Evolutionary conservation across 352 stramenopile genomes (phyloP).

Genomic region (Globisporangium emineosum): DNA sequence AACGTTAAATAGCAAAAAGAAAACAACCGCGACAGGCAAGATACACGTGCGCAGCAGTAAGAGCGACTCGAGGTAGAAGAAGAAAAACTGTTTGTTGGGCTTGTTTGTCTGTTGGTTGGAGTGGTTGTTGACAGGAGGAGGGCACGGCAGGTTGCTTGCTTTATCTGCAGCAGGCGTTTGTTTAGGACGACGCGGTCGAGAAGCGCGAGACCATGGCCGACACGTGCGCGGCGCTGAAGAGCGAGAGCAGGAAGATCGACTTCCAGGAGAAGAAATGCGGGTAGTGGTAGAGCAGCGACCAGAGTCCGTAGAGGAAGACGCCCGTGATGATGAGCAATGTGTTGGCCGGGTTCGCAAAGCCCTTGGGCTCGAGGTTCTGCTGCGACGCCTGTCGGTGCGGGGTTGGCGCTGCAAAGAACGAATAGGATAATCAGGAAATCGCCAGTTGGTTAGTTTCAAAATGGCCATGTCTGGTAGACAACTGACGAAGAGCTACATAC

Average conservation of each 20-base stretch:
- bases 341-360: slow-evolving; percentile 48
- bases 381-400: slow-evolving; percentile 41
- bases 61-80: neutral
- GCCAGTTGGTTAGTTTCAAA: neutral
- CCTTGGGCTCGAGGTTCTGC: slow-evolving; percentile 49
- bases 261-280: slow-evolving; percentile 79
- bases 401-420: slow-evolving; percentile 27
- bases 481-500: slow-evolving; percentile 31
- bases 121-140: neutral
- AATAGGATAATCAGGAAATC: neutral
- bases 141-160: neutral
- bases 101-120: neutral
- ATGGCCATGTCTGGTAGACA: slow-evolving; percentile 13
- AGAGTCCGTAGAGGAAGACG: slow-evolving; percentile 65
- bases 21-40: neutral
- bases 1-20: slow-evolving; percentile 16
- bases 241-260: slow-evolving; percentile 54
- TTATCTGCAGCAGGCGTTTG: neutral
- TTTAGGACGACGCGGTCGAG: slow-evolving; percentile 18
- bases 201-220: slow-evolving; percentile 54
- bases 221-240: slow-evolving; percentile 62
- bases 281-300: slow-evolving; percentile 80
- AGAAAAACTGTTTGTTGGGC: slow-evolving; percentile 3
- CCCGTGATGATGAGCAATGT: slow-evolving; percentile 62
- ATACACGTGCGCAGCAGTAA: neutral